Evolutionary conservation across 2,329 filamentous ascomycete genomes (phyloP).

Genomic region (Epichloe scottii): DNA sequence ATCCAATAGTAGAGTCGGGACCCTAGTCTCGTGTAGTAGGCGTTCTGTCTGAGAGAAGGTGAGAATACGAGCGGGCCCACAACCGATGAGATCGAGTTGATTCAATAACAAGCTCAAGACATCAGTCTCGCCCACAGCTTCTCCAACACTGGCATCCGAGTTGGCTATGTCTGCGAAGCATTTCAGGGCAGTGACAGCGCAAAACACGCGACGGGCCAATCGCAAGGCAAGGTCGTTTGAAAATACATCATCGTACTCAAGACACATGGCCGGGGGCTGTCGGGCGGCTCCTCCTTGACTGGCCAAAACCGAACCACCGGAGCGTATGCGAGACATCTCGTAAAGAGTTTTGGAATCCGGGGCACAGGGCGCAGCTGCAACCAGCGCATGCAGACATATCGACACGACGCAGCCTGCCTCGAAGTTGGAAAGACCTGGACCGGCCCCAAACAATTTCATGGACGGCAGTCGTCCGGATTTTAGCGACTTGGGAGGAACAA

Average conservation of each 20-base stretch:
- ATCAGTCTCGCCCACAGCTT: constrained; percentile 22
- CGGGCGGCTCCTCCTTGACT: constrained; percentile 32
- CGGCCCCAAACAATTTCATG: constrained; percentile 4
- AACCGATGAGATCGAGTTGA: constrained; percentile 40
- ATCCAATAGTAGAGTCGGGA: constrained; percentile 48
- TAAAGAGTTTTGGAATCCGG: constrained; percentile 35
- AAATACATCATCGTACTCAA: constrained; percentile 52
- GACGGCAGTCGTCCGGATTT: constrained; percentile 24
- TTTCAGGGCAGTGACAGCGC: constrained; percentile 41
- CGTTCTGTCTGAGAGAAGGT: constrained; percentile 38
- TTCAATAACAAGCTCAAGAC: constrained; percentile 36
- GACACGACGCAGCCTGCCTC: constrained; percentile 43
- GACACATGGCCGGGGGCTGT: constrained; percentile 36
- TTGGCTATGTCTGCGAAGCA: constrained; percentile 34
- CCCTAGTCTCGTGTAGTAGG: constrained; percentile 42
- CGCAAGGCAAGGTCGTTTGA: constrained; percentile 47
- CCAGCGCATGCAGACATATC: constrained; percentile 49
- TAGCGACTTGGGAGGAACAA: constrained; percentile 41
- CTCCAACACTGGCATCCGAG: constrained; percentile 23
- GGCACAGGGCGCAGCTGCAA: constrained; percentile 43
- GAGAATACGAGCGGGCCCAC: constrained; percentile 31
- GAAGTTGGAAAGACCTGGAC: constrained; percentile 22
- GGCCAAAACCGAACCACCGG: constrained; percentile 37
- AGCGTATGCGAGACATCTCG: constrained; percentile 48
- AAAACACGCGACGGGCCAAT: constrained; percentile 44